Conservation (phyloP, 192 early-diverging fungal species). For the Backusella sp. region DNA sequence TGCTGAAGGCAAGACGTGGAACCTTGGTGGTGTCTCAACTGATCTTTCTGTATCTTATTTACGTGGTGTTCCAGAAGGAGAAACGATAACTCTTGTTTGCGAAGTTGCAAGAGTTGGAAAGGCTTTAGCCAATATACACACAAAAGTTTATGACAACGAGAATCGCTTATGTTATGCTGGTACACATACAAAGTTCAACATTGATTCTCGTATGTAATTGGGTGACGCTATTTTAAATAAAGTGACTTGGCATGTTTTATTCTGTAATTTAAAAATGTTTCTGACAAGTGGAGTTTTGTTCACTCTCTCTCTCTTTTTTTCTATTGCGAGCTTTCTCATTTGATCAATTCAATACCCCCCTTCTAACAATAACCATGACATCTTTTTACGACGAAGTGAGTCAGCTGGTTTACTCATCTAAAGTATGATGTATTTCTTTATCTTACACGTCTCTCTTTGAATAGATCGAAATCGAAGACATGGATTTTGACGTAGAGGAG, state of each 20-base stretch:
- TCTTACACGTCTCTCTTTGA: neutral
- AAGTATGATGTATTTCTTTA: neutral
- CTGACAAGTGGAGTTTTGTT: neutral
- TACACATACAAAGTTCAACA: conserved; percentile 31
- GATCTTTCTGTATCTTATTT: conserved; percentile 27
- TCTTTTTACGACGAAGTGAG: conserved; percentile 51
- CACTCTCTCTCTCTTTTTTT: neutral
- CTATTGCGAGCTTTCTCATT: conserved; percentile 1
- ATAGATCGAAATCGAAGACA: conserved; percentile 66
- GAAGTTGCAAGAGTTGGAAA: conserved; percentile 19
- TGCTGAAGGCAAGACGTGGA: conserved; percentile 18
- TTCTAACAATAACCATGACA: conserved; percentile 26
- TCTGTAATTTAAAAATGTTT: neutral
- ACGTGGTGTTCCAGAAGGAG: conserved; percentile 12
- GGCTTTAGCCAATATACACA: conserved; percentile 26
- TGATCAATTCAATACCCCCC: neutral
- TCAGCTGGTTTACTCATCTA: neutral
- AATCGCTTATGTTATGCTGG: conserved; percentile 24
- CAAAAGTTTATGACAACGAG: conserved; percentile 21
- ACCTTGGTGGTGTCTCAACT: conserved; percentile 26
- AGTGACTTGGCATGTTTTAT: conserved; percentile 5
- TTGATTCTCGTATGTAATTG: conserved; percentile 20
- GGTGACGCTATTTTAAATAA: neutral
- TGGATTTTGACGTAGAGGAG: conserved; percentile 87
- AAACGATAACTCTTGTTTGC: conserved; percentile 18